Percentiles rank a stretch among this genome's conserved stretches.
Conservation (phyloP, 257 asterid species). For the Apocynum venetum region DNA sequence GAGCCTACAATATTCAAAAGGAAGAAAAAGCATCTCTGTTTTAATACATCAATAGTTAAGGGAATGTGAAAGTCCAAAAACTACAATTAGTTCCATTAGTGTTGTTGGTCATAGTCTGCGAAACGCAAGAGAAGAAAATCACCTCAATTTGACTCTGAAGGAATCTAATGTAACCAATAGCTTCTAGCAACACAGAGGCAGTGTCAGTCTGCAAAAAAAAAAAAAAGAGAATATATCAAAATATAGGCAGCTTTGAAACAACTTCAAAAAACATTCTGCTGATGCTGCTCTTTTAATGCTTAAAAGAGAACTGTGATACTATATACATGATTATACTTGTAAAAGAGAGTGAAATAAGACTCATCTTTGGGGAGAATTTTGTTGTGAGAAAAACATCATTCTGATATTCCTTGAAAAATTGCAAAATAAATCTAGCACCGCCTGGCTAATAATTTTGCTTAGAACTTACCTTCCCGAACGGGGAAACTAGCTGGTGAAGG, state of each 20-base stretch:
- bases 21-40: conserved; percentile 13
- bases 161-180: conserved; percentile 85
- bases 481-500: conserved; percentile 86
- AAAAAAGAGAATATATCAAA: not conserved
- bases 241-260: not conserved
- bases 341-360: conserved; percentile 17
- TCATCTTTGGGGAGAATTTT: conserved; percentile 7
- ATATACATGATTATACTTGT: not conserved
- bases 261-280: not conserved
- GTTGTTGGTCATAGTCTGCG: conserved; percentile 26
- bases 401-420: conserved; percentile 12
- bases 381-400: conserved; percentile 3
- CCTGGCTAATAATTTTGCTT: conserved; percentile 1
- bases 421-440: not conserved
- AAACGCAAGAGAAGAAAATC: conserved; percentile 26
- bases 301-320: conserved; percentile 5
- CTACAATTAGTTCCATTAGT: conserved; percentile 6
- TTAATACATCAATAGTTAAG: conserved; percentile 12
- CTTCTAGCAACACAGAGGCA: conserved; percentile 81
- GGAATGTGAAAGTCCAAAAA: conserved; percentile 9
- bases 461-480: conserved; percentile 76
- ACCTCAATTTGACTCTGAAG: conserved; percentile 88
- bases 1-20: conserved; percentile 58
- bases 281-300: conserved; percentile 11
- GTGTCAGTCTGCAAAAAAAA: conserved; percentile 79